These are phyloP conservation scores for Clarireedia monteithiana DNA, from an alignment of 2,329 filamentous ascomycete genomes.

Conservation along the genomic window DNA sequence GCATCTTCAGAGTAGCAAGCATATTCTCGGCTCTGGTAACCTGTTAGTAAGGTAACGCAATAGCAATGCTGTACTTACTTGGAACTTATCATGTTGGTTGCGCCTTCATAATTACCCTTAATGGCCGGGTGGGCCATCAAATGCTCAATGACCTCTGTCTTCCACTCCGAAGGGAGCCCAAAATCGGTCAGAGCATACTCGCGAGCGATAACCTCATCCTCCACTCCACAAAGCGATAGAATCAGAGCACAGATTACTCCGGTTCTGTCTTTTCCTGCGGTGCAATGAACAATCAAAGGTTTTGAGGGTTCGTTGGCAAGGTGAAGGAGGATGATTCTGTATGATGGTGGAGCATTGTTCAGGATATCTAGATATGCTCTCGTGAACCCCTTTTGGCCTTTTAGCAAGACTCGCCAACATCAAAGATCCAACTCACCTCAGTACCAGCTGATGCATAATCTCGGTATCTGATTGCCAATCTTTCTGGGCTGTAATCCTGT, in stretches of 20 bases:
- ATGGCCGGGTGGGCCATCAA: slow-evolving; percentile 44
- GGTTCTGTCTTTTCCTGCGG: slow-evolving; percentile 70
- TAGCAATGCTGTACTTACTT: slow-evolving; percentile 21
- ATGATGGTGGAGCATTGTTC: slow-evolving; percentile 42
- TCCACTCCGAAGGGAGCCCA: slow-evolving; percentile 45
- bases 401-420: neutral
- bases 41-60: slow-evolving; percentile 4
- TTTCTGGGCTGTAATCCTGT: slow-evolving; percentile 53
- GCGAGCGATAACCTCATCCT: slow-evolving; percentile 48
- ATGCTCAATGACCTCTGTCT: slow-evolving; percentile 42
- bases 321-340: slow-evolving; percentile 41
- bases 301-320: slow-evolving; percentile 31
- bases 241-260: slow-evolving; percentile 62
- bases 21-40: slow-evolving; percentile 40
- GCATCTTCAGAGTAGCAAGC: slow-evolving; percentile 41
- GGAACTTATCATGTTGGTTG: slow-evolving; percentile 36
- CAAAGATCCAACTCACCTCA: neutral
- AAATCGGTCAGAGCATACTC: slow-evolving; percentile 63
- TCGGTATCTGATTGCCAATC: slow-evolving; percentile 50
- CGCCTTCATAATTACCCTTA: slow-evolving; percentile 30
- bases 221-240: slow-evolving; percentile 54
- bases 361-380: slow-evolving; percentile 57
- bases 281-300: slow-evolving; percentile 63
- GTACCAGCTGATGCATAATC: slow-evolving; percentile 48
- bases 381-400: slow-evolving; percentile 45